These are phyloP conservation scores for Tetrahymena elliotti DNA, from an alignment of 73 alveolate species.

Conservation along the genomic window DNA sequence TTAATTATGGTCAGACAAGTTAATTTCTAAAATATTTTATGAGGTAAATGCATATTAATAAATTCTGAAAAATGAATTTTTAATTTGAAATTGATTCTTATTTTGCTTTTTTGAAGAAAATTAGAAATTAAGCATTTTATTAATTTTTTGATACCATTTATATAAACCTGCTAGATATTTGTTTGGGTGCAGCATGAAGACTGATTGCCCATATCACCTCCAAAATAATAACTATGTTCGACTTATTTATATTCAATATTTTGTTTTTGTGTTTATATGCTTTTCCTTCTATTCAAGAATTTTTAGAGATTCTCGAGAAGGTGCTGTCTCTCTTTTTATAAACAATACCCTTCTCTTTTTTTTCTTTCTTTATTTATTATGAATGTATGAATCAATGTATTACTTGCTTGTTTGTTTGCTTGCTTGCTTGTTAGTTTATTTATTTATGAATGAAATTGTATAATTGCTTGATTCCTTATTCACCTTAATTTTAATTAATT, in stretches of 20 bases:
- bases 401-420: neutral
- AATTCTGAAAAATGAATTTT: neutral
- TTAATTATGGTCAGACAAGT: neutral
- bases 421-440: neutral
- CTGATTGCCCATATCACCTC: neutral
- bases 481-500: neutral
- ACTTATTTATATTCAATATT: neutral
- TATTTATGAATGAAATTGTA: neutral
- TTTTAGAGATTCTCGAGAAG: neutral
- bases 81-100: neutral
- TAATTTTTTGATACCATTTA: neutral
- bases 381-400: neutral
- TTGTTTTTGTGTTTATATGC: neutral
- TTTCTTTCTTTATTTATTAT: neutral
- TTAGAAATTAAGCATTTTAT: neutral
- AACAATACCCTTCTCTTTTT: neutral
- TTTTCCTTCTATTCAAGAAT: neutral
- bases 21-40: neutral
- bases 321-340: neutral
- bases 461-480: neutral
- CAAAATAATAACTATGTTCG: neutral
- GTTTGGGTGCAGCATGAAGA: slow-evolving; percentile 3
- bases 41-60: no score
- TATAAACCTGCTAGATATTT: neutral
- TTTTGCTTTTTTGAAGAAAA: neutral